These are phyloP conservation scores for Cordia subcordata DNA, from an alignment of 257 asterid species.

Conservation along the genomic window DNA sequence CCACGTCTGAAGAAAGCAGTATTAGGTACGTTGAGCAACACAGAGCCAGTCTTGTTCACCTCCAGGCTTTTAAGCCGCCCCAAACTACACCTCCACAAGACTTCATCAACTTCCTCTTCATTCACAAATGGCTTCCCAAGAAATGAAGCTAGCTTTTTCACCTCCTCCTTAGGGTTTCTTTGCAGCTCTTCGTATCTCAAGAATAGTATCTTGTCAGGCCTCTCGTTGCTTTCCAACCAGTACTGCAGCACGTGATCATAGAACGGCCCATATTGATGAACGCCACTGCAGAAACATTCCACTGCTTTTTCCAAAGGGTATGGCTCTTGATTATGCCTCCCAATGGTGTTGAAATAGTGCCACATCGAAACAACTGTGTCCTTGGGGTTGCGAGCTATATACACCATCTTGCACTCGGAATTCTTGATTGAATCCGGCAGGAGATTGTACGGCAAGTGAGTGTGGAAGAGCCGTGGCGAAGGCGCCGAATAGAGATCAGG, in stretches of 20 bases:
- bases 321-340: conserved; percentile 21
- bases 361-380: conserved; percentile 31
- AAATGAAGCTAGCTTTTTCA: conserved; percentile 25
- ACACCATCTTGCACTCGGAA: conserved; percentile 26
- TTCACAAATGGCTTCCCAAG: conserved; percentile 24
- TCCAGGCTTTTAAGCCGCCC: conserved; percentile 32
- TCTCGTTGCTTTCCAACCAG: conserved; percentile 21
- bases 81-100: conserved; percentile 32
- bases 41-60: conserved; percentile 27
- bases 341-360: conserved; percentile 31
- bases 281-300: conserved; percentile 29
- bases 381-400: conserved; percentile 30
- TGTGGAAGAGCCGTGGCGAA: conserved; percentile 30
- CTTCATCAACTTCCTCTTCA: conserved; percentile 22
- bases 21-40: conserved; percentile 21
- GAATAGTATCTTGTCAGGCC: conserved; percentile 27
- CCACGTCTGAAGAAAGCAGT: conserved; percentile 26
- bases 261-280: conserved; percentile 32
- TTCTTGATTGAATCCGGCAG: conserved; percentile 19
- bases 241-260: conserved; percentile 29
- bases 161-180: conserved; percentile 18
- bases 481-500: conserved; percentile 21
- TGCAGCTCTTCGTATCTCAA: conserved; percentile 28
- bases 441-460: conserved; percentile 28
- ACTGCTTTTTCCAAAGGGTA: conserved; percentile 28